Percentiles rank a stretch among this genome's conserved stretches.
Conservation (phyloP, 768 basidiomycete species). For the Pisolithus tinctorius region DNA sequence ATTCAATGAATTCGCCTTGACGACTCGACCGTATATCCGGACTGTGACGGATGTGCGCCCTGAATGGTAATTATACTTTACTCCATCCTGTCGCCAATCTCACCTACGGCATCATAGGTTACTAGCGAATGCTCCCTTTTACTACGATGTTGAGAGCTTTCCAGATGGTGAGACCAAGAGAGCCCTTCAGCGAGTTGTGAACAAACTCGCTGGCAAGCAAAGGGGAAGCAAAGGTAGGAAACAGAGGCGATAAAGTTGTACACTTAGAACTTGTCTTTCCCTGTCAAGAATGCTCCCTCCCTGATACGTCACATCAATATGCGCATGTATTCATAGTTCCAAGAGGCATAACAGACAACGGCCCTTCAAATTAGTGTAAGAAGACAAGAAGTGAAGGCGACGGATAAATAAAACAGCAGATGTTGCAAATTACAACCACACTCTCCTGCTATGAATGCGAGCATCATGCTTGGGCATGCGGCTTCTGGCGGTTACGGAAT, state of each 20-base stretch:
- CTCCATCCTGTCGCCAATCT: constrained; percentile 1
- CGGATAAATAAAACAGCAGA: too few species aligned
- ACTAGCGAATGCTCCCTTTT: constrained; percentile 52
- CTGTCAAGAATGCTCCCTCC: too few species aligned
- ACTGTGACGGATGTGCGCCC: constrained; percentile 82
- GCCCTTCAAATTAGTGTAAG: too few species aligned
- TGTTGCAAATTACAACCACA: neutral
- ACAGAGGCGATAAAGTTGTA: constrained; percentile 3
- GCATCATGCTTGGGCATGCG: constrained; percentile 9
- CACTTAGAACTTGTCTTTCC: neutral
- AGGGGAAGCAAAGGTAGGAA: constrained; percentile 14
- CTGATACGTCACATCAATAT: too few species aligned
- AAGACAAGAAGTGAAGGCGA: too few species aligned
- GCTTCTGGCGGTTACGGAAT: constrained; percentile 2
- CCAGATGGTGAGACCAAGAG: constrained; percentile 67
- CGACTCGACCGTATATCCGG: constrained; percentile 82
- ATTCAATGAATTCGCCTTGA: constrained; percentile 93
- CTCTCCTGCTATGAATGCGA: constrained; percentile 8
- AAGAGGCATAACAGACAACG: too few species aligned
- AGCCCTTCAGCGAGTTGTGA: constrained; percentile 46
- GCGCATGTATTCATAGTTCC: too few species aligned
- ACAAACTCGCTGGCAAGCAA: constrained; percentile 46
- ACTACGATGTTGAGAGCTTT: constrained; percentile 66
- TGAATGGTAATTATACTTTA: constrained; percentile 60
- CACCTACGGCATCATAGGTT: constrained; percentile 37